Evolutionary conservation across 352 stramenopile species (phyloP).

Genomic region (Globisporangium echinulatum): DNA sequence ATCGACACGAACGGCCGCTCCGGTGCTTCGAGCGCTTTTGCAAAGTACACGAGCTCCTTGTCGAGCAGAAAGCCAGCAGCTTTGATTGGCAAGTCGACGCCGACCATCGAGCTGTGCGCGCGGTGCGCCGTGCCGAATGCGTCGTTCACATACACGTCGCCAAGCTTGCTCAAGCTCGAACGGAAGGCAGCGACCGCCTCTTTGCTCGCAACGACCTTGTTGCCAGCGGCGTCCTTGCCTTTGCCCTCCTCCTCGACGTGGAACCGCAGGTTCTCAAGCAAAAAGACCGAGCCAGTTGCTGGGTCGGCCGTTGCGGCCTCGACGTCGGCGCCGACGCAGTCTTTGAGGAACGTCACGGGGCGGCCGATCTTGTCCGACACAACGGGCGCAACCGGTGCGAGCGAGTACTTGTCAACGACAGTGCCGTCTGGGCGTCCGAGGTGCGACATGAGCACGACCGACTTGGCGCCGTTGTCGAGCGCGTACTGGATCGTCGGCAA

Average conservation of each 20-base stretch:
- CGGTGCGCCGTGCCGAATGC: conserved; percentile 97
- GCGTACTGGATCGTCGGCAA: conserved; percentile 97
- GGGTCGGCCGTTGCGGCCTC: conserved; percentile 67
- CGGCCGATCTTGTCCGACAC: conserved; percentile 91
- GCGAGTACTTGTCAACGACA: conserved; percentile 93
- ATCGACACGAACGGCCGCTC: conserved; percentile 97
- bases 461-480: conserved; percentile 95
- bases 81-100: conserved; percentile 87
- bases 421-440: conserved; percentile 96
- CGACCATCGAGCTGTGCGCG: conserved; percentile 97
- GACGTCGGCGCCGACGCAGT: conserved; percentile 94
- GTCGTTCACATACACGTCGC: conserved; percentile 99
- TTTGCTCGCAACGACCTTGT: conserved; percentile 87
- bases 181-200: conserved; percentile 93
- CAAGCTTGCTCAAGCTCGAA: conserved; percentile 87
- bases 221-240: conserved; percentile 67
- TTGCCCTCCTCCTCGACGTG: conserved; percentile 95
- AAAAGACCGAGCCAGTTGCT: conserved; percentile 81
- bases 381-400: conserved; percentile 90
- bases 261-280: conserved; percentile 99
- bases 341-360: conserved; percentile 91
- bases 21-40: conserved; percentile 96
- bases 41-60: conserved; percentile 99
- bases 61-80: conserved; percentile 96
- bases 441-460: conserved; percentile 98